Evolutionary conservation across 306 rosid species (phyloP).

Genomic region (Trifolium subterraneum): DNA sequence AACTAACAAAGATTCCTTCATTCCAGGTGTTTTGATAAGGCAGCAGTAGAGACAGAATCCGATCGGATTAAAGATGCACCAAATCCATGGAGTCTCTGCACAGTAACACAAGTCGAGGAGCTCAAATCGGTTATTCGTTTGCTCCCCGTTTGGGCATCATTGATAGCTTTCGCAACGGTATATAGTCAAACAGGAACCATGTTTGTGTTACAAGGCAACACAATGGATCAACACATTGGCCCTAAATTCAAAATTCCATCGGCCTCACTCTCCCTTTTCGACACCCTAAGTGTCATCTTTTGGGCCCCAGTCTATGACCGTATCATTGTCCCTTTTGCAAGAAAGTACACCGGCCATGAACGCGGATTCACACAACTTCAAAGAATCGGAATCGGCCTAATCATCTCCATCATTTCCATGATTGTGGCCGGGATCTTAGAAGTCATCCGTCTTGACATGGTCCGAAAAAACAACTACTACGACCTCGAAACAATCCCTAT

Average conservation of each 20-base stretch:
- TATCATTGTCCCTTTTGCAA: constrained; percentile 60
- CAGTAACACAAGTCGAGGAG: constrained; percentile 80
- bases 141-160: constrained; percentile 75
- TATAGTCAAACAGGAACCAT: constrained; percentile 83
- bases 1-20: not conserved
- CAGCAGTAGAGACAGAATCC: constrained; percentile 55
- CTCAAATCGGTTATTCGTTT: constrained; percentile 58
- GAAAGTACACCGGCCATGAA: constrained; percentile 61
- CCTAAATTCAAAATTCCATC: constrained; percentile 70
- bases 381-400: constrained; percentile 76
- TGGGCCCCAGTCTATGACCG: constrained; percentile 70
- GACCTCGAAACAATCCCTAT: constrained; percentile 56
- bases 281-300: constrained; percentile 71
- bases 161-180: constrained; percentile 68
- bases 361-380: constrained; percentile 75
- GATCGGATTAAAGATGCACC: constrained; percentile 39
- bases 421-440: constrained; percentile 69
- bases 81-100: constrained; percentile 67
- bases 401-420: constrained; percentile 68
- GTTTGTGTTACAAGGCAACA: constrained; percentile 86
- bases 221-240: constrained; percentile 72
- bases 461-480: constrained; percentile 56
- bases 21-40: constrained; percentile 75
- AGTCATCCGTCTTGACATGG: constrained; percentile 56
- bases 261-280: constrained; percentile 79